A percentile compares a stretch with the other conserved stretches of the same genome.
Conservation (phyloP, 2,329 filamentous ascomycete species). For the Ophiocordyceps robertsii region DNA sequence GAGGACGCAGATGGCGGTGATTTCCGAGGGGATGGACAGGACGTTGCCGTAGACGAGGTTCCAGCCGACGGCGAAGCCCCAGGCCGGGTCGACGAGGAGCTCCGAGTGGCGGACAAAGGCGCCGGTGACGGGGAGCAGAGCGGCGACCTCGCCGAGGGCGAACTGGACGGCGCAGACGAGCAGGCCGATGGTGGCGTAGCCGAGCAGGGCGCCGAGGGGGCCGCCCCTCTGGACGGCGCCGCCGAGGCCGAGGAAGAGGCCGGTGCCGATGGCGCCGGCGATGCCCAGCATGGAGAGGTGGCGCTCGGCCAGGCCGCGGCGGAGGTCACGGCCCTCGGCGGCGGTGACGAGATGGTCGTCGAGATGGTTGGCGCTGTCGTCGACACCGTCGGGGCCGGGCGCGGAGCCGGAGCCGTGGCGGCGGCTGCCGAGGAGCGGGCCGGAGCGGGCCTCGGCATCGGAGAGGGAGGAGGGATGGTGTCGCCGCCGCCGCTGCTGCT, state of each 20-base stretch:
- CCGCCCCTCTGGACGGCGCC: conserved; percentile 36
- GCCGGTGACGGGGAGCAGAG: conserved; percentile 48
- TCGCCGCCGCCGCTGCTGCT: neutral
- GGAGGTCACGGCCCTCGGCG: conserved; percentile 34
- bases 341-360: conserved; percentile 29
- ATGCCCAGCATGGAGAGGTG: conserved; percentile 51
- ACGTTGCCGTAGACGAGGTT: conserved; percentile 42
- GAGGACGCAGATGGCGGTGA: conserved; percentile 47
- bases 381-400: neutral
- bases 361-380: neutral
- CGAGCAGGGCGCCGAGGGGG: conserved; percentile 32
- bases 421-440: neutral
- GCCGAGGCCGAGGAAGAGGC: conserved; percentile 46
- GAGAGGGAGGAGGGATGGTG: neutral
- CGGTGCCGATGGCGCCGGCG: conserved; percentile 47
- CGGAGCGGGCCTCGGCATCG: neutral
- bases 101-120: conserved; percentile 47
- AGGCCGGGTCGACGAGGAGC: conserved; percentile 47
- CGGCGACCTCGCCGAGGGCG: conserved; percentile 46
- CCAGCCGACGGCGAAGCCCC: conserved; percentile 41
- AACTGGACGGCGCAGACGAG: conserved; percentile 45
- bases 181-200: conserved; percentile 41
- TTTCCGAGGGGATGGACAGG: conserved; percentile 43
- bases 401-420: no score
- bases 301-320: conserved; percentile 22